These are phyloP conservation scores for Cutaneotrichosporon sp. DNA, from an alignment of 1,284 basidiomycete genomes.

Conservation along the genomic window DNA sequence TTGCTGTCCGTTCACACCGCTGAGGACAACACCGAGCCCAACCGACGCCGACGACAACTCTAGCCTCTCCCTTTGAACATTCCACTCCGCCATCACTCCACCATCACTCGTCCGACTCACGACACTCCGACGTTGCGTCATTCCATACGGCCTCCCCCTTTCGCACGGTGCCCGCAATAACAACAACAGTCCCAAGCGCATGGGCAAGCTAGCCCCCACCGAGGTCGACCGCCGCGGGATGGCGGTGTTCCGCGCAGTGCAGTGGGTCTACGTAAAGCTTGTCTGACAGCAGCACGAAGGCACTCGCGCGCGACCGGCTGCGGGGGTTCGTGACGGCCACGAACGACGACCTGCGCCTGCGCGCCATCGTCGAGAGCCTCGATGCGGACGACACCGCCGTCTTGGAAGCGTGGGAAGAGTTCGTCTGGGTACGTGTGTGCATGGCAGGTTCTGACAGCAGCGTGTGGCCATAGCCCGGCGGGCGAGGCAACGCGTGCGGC, in stretches of 20 bases:
- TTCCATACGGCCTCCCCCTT: background rate
- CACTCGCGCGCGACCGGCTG: conserved; percentile 1
- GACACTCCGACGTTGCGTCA: too few relatives aligned
- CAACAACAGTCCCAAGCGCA: background rate
- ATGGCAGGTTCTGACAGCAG: background rate
- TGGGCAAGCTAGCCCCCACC: conserved; percentile 10
- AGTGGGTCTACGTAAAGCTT: conserved; percentile 3
- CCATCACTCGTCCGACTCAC: too few relatives aligned
- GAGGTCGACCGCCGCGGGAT: conserved; percentile 9
- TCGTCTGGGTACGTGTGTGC: conserved; percentile 9
- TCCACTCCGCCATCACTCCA: too few relatives aligned
- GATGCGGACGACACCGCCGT: conserved; percentile 2
- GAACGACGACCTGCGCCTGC: conserved; percentile 11
- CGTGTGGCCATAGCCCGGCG: background rate
- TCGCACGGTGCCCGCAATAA: background rate
- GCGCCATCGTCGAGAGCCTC: conserved; percentile 4
- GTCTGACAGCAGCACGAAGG: conserved; percentile 2
- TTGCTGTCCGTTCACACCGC: too few relatives aligned
- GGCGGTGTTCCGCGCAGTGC: conserved; percentile 7
- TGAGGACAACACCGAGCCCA: too few relatives aligned
- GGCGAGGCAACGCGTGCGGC: background rate
- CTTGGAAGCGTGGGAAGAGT: conserved; percentile 14
- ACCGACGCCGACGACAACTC: too few relatives aligned
- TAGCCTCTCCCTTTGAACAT: too few relatives aligned
- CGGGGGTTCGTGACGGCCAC: background rate